These are phyloP conservation scores for Aegle marmelos DNA, from an alignment of 345 rosid genomes.

Conservation along the genomic window DNA sequence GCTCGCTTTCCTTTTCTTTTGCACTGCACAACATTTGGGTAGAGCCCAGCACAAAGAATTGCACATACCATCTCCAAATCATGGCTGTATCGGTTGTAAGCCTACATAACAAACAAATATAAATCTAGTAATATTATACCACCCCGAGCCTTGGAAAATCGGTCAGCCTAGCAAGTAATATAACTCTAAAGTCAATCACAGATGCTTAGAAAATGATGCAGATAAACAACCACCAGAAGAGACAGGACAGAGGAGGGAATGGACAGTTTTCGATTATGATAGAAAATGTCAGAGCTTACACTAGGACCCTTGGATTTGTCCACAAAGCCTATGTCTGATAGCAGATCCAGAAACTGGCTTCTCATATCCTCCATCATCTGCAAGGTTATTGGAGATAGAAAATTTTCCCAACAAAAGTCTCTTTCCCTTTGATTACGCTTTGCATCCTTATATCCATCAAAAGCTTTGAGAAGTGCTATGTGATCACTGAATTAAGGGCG, in stretches of 20 bases:
- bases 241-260: neutral
- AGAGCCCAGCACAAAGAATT: conserved; percentile 90
- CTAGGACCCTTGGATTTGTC: conserved; percentile 74
- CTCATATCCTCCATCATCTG: conserved; percentile 97
- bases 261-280: neutral
- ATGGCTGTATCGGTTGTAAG: conserved; percentile 74
- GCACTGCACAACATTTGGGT: conserved; percentile 97
- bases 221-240: neutral
- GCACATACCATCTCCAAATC: conserved; percentile 91
- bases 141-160: neutral
- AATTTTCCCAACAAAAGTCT: conserved; percentile 85
- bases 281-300: conserved; percentile 46
- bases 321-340: conserved; percentile 87
- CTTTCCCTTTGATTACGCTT: conserved; percentile 63
- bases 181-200: neutral
- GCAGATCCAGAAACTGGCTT: conserved; percentile 77
- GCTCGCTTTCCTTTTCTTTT: conserved; percentile 93
- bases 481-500: conserved; percentile 65
- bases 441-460: conserved; percentile 78
- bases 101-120: conserved; percentile 39
- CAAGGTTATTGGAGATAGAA: conserved; percentile 74
- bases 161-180: neutral
- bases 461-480: conserved; percentile 91
- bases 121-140: neutral
- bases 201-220: neutral